Conservation (phyloP, 352 stramenopile genomes). For the Phytophthora hybrid region DNA sequence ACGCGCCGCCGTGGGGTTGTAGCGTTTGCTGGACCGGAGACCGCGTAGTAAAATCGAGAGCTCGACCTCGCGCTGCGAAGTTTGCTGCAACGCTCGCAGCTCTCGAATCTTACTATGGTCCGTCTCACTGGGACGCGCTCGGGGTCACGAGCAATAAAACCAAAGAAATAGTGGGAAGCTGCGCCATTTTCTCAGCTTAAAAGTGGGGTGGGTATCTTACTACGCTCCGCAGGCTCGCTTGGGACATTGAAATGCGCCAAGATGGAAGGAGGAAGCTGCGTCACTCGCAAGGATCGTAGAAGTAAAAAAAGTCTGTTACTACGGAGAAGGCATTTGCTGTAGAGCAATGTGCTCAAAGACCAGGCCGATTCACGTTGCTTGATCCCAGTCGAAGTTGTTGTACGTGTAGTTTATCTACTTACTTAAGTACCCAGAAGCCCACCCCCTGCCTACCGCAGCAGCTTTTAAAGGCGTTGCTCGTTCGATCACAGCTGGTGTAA, state of each 20-base stretch:
- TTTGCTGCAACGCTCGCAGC: not conserved
- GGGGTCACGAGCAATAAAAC: not conserved
- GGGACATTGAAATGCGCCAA: not conserved
- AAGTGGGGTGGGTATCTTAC: not conserved
- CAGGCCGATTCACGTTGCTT: too few species aligned
- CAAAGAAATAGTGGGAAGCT: not conserved
- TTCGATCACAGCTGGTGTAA: too few species aligned
- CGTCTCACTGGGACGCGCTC: not conserved
- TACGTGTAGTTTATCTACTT: too few species aligned
- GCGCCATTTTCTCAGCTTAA: not conserved
- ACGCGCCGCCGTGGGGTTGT: not conserved
- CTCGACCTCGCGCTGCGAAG: not conserved
- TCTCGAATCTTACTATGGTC: not conserved
- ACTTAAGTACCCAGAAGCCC: too few species aligned
- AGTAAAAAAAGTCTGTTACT: not conserved
- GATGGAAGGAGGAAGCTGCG: not conserved
- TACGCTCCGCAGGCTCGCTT: not conserved
- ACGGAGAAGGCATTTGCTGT: too few species aligned
- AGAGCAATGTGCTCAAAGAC: too few species aligned
- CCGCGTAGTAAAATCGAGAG: not conserved
- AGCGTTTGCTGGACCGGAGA: not conserved
- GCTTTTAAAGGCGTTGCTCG: too few species aligned
- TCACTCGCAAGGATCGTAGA: not conserved
- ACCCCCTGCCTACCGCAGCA: too few species aligned
- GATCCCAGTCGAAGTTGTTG: too few species aligned